phyloP scores from a whole-genome alignment of 805 yeast species.

The Lachancea fermentati region DNA sequence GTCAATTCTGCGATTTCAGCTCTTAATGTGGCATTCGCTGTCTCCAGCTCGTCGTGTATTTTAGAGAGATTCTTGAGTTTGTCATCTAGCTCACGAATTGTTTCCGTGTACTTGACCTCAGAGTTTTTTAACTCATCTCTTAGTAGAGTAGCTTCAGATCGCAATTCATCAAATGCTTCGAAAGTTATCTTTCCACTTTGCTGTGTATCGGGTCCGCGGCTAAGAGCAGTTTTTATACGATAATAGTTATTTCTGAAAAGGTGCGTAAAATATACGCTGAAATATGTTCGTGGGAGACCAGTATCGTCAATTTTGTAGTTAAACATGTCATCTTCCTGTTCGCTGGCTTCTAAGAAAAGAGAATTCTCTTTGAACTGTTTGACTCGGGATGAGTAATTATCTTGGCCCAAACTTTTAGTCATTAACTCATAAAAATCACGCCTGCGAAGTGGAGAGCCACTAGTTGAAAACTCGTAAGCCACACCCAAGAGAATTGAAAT shows the following conservation, averaged over 20 bases:
- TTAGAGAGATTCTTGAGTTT: slow-evolving; percentile 9
- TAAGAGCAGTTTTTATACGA: slow-evolving; percentile 64
- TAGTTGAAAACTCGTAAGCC: slow-evolving; percentile 74
- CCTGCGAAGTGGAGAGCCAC: slow-evolving; percentile 49
- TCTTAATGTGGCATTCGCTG: not conserved
- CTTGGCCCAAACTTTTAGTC: slow-evolving; percentile 70
- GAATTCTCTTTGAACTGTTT: slow-evolving; percentile 63
- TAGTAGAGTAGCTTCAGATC: slow-evolving; percentile 32
- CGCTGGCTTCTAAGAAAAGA: slow-evolving; percentile 47
- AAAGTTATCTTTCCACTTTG: slow-evolving; percentile 63
- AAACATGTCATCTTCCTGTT: slow-evolving; percentile 43
- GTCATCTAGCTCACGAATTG: slow-evolving; percentile 19
- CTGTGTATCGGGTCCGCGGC: slow-evolving; percentile 67
- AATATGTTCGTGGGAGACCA: slow-evolving; percentile 81
- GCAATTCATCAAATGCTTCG: slow-evolving; percentile 41
- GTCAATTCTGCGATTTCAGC: not conserved
- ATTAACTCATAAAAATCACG: slow-evolving; percentile 55
- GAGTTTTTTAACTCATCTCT: slow-evolving; percentile 27
- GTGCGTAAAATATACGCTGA: slow-evolving; percentile 56
- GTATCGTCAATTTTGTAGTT: slow-evolving; percentile 57
- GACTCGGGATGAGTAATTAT: slow-evolving; percentile 67
- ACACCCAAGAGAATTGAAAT: slow-evolving; percentile 67
- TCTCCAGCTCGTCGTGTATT: not conserved
- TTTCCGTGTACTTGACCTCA: slow-evolving; percentile 26
- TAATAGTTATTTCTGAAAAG: slow-evolving; percentile 64